Base-by-base conservation (phyloP, 2,329 filamentous ascomycete species). In the Neonectria ditissima region DNA sequence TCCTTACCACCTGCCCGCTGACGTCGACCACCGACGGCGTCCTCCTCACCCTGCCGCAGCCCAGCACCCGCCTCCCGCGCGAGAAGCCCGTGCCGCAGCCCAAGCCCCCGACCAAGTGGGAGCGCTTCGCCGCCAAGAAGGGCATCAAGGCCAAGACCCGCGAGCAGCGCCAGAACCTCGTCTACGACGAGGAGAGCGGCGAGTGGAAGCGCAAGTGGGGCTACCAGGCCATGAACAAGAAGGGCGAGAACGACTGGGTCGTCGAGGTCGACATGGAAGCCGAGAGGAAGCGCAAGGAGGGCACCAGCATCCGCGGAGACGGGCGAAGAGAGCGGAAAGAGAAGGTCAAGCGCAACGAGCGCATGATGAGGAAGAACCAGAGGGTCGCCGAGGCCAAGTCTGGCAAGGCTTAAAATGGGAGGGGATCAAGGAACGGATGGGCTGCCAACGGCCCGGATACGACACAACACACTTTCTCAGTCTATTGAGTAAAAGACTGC, bases 171-270 rank as follows among this genome's bases (percentile, higher is more conserved):
- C 80, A 84, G 80, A 86, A 97, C 82, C 82, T 94, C 73, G 89
- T 91, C 60, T 98, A 91, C 79, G 93, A 98, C 79, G 92, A 97
- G 80, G 89, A 86, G 63, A 92, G 84, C 32, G 92, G 92, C 69
- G 92, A 96, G 78, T 98, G 94, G 93, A 92, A 93, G 76, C 91
- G 92, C 67, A 94, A 94, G 80, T 99, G 95, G 93, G 96, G 96
- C 1, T 97, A 96, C 83, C 92, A 95, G 82, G 94, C 91, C 65
- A 90, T 92, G 78, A 96, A 96, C 80, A 95, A 96, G 84, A 89
- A 90, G 65, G 91, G 88, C 20, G 91, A 97, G 80, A 85, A 89
- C 68, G 90, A 97, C 75, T 97, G 94, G 92, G 83, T 97, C 71
- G 93, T 97, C 63, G 96, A 98, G 87, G 90, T 99, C 57, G 91